Evolutionary conservation across 2,329 filamentous ascomycete species (phyloP).

Genomic region (Ophiostoma pallidulum): DNA sequence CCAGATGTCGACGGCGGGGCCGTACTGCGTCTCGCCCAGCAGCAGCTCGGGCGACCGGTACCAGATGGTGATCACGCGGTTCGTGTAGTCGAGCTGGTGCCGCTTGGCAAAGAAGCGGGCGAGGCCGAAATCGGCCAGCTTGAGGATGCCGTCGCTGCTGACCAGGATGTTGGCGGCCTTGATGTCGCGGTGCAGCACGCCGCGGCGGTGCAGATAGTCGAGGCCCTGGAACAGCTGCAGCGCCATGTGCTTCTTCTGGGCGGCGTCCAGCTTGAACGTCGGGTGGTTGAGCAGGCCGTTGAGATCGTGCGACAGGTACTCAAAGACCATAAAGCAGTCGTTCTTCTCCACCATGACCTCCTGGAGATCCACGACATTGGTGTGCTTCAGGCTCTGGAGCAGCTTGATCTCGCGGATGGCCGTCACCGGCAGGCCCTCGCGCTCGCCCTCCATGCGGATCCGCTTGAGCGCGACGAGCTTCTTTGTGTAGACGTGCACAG

Average conservation of each 20-base stretch:
- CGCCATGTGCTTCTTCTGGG: constrained; percentile 87
- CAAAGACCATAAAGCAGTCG: constrained; percentile 99
- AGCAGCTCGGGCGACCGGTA: constrained; percentile 87
- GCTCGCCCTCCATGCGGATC: constrained; percentile 88
- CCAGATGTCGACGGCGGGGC: constrained; percentile 88
- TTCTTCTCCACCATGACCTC: constrained; percentile 98
- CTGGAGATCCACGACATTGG: constrained; percentile 71
- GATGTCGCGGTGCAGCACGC: constrained; percentile 95
- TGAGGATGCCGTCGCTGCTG: constrained; percentile 78
- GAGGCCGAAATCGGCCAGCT: constrained; percentile 91
- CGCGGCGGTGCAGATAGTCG: constrained; percentile 83
- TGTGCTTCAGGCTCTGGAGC: constrained; percentile 73
- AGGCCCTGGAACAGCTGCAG: constrained; percentile 89
- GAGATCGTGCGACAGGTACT: constrained; percentile 92
- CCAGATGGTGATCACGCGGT: constrained; percentile 98
- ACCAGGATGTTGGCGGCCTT: constrained; percentile 97
- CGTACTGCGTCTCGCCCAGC: constrained; percentile 82
- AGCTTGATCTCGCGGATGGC: constrained; percentile 87
- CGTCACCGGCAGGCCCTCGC: constrained; percentile 84
- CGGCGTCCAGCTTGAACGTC: constrained; percentile 70
- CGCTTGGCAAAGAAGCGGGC: constrained; percentile 94
- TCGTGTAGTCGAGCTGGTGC: constrained; percentile 89
- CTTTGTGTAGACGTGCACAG: constrained; percentile 83
- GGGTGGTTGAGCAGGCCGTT: constrained; percentile 94
- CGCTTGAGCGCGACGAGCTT: constrained; percentile 77